Base-by-base conservation (phyloP, 2,329 filamentous ascomycete species). In the Exophiala viscosa region DNA sequence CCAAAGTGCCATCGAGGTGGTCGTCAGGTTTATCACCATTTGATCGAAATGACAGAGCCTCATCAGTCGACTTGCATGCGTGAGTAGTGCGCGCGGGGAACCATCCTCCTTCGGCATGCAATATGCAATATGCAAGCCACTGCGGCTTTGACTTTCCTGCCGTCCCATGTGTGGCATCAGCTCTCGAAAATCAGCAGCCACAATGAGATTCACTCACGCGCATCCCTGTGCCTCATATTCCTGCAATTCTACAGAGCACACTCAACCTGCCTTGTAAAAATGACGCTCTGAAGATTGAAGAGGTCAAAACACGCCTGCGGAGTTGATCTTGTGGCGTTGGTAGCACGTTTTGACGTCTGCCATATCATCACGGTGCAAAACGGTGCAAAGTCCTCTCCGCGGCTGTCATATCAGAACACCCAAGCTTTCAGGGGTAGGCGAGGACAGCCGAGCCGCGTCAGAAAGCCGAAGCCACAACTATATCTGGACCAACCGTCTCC, bases 11-110 rank as follows among this genome's bases (percentile, higher is more conserved):
- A 28, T 18, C 17, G 47, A 45, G 50, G 45, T 34, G 36, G 32
- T 52, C 36, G n/a, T 50, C 45, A 33, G 40, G 18, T 15, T 40
- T 40, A 41, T 48, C 42, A 44, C 32, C 42, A 45, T 48, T 44
- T 48, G 38, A 33, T 17, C 45, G 6, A 44, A 31, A 17, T 41
- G 36, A 7, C 8, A 11, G 40, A 31, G n/a, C 40, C 10, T 42
- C n/a, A 28, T 28, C 20, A n/a, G n/a, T 23, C 40, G 40, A 28
- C 4, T 10, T 42, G 18, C 17, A 23, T 23, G 17, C 17, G 13
- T 23, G 40, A 36, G 34, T 13, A 15, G 3, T 36, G 34, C 34
- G 11, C 34, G 23, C 23, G 23, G 23, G 20, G 23, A 28, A 36
- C 11, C 34, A 3, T 36, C 34, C 34, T 13, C 10, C 11, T 36